Evolutionary conservation across 495 filamentous ascomycete genomes (phyloP).

Genomic region (Penicillium ucsense): DNA sequence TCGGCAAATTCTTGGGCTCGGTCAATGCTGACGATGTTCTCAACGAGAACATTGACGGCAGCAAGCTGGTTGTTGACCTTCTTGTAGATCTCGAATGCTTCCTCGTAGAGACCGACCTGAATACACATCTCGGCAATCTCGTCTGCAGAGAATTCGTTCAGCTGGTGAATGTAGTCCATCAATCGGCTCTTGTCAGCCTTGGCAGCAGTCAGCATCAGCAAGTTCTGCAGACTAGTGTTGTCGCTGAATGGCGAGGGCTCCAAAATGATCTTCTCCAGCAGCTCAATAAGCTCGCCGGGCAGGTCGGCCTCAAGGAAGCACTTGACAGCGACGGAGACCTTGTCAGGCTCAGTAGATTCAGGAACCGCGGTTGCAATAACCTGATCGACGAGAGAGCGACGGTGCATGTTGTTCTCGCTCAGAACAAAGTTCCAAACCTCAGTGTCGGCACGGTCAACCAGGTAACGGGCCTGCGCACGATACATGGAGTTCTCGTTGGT

Average conservation of each 20-base stretch:
- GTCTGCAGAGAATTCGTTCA: conserved; percentile 79
- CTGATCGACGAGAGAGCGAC: conserved; percentile 89
- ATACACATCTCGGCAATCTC: conserved; percentile 93
- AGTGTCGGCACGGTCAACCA: conserved; percentile 77
- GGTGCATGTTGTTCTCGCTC: conserved; percentile 88
- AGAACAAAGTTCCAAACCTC: conserved; percentile 95
- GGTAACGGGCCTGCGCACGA: conserved; percentile 89
- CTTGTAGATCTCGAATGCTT: conserved; percentile 98
- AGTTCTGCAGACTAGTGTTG: conserved; percentile 90
- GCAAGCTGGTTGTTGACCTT: conserved; percentile 84
- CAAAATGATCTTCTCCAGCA: conserved; percentile 98
- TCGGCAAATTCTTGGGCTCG: conserved; percentile 95
- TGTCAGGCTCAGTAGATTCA: conserved; percentile 85
- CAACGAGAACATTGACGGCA: conserved; percentile 86
- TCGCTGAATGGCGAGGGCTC: conserved; percentile 97
- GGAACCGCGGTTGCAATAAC: conserved; percentile 95
- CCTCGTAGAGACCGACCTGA: conserved; percentile 86
- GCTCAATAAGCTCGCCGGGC: conserved; percentile 89
- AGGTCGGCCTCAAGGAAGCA: conserved; percentile 85
- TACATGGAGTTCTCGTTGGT: conserved; percentile 99
- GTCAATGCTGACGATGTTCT: conserved; percentile 97
- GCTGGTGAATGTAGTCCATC: conserved; percentile 92
- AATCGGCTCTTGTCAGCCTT: conserved; percentile 92
- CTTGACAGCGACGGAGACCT: conserved; percentile 90
- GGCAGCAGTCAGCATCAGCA: conserved; percentile 93